Percentiles rank a stretch among this genome's conserved stretches.
These are phyloP conservation scores for Pythium volutum DNA, from an alignment of 352 stramenopile species.

Conservation along the genomic window DNA sequence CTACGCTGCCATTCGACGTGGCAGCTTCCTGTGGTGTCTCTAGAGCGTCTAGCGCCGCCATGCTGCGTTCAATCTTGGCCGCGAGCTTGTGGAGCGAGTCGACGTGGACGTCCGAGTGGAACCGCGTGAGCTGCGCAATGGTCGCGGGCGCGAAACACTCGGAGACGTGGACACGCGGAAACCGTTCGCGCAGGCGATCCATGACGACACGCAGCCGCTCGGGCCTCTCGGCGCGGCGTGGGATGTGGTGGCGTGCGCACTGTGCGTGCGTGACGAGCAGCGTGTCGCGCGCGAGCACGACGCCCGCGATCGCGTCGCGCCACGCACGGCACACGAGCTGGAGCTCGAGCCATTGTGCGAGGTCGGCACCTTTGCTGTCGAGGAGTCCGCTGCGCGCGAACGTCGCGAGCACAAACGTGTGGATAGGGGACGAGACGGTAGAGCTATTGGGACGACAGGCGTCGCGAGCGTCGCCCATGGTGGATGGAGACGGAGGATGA, in stretches of 20 bases:
- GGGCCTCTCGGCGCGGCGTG: slow-evolving; percentile 39
- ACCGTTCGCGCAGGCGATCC: slow-evolving; percentile 25
- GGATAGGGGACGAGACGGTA: neutral
- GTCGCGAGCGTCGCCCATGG: neutral
- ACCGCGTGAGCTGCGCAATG: slow-evolving; percentile 46
- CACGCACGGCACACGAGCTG: slow-evolving; percentile 30
- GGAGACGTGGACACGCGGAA: slow-evolving; percentile 33
- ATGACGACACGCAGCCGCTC: slow-evolving; percentile 53
- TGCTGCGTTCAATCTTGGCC: slow-evolving; percentile 59
- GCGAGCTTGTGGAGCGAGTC: slow-evolving; percentile 46
- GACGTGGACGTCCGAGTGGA: slow-evolving; percentile 58
- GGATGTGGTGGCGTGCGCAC: slow-evolving; percentile 48
- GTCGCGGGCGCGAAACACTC: slow-evolving; percentile 33
- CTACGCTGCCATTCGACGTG: slow-evolving; percentile 4
- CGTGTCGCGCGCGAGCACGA: slow-evolving; percentile 30
- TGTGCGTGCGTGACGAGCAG: slow-evolving; percentile 47
- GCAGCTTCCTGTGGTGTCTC: slow-evolving; percentile 14
- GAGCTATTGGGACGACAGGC: neutral
- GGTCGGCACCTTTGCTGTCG: no score
- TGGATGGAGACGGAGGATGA: neutral
- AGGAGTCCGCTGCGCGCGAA: slow-evolving; percentile 11
- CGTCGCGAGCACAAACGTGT: slow-evolving; percentile 7
- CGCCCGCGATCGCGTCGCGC: slow-evolving; percentile 21
- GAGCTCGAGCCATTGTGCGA: neutral
- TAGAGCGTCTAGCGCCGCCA: slow-evolving; percentile 44